Evolutionary conservation across 2,329 filamentous ascomycete genomes (phyloP).

Genomic region (Fusarium beomiforme): DNA sequence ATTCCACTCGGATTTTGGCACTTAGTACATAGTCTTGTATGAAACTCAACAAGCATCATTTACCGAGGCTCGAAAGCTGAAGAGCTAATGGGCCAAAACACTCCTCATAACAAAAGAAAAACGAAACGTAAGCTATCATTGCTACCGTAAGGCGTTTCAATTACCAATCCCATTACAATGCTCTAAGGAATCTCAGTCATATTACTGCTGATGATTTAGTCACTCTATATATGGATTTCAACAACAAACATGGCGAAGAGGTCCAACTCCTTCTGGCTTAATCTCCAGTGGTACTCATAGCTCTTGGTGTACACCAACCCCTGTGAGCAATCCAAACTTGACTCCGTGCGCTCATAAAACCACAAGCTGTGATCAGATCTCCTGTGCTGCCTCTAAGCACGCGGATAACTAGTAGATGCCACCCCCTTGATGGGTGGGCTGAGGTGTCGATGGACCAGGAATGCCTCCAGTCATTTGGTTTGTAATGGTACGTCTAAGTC

Average conservation of each 20-base stretch:
- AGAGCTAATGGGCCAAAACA: background rate
- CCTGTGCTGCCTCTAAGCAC: background rate
- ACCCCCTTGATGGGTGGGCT: slow-evolving; percentile 29
- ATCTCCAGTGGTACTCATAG: background rate
- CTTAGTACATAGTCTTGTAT: too few relatives aligned
- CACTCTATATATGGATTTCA: background rate
- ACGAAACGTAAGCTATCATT: background rate
- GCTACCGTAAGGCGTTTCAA: background rate
- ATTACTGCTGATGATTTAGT: background rate
- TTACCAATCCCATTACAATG: background rate
- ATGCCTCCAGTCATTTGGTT: slow-evolving; percentile 5
- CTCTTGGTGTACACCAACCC: background rate
- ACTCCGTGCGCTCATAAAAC: background rate
- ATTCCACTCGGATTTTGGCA: too few relatives aligned
- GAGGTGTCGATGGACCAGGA: slow-evolving; percentile 12
- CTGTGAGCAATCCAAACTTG: background rate
- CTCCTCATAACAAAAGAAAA: background rate
- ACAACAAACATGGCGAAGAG: background rate
- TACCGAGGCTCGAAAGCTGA: background rate
- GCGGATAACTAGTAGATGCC: background rate
- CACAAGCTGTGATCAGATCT: background rate
- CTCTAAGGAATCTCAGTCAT: background rate
- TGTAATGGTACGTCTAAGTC: background rate
- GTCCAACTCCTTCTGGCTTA: background rate
- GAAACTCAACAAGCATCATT: background rate